These are phyloP conservation scores for Nakazawaea ernobii DNA, from an alignment of 805 yeast genomes.

Conservation along the genomic window DNA sequence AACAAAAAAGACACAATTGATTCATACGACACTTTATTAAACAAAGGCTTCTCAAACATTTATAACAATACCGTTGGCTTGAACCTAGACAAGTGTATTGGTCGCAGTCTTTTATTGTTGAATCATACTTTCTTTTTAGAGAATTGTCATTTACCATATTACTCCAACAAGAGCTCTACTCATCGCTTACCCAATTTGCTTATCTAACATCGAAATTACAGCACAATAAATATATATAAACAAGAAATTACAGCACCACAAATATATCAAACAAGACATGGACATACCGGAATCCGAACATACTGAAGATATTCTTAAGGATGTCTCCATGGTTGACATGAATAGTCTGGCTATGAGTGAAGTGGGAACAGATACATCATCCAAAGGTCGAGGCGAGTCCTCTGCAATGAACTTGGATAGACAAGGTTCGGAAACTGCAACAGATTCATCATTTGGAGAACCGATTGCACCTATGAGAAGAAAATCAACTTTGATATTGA, in stretches of 20 bases:
- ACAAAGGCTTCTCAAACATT: no score
- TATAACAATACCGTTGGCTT: no score
- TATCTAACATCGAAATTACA: neutral
- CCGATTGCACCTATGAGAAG: conserved; percentile 35
- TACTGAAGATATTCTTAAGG: conserved; percentile 18
- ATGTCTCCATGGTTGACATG: conserved; percentile 30
- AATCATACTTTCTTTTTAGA: no score
- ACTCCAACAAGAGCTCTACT: no score
- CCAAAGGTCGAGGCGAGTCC: neutral
- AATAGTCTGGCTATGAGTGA: conserved; percentile 7
- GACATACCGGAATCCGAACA: conserved; percentile 10
- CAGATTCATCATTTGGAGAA: conserved; percentile 9
- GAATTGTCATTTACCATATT: no score
- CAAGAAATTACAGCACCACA: neutral
- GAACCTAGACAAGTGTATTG: no score
- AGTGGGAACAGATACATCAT: neutral
- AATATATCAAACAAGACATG: neutral
- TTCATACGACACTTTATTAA: no score
- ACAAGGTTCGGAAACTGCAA: neutral
- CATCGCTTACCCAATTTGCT: no score
- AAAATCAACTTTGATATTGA: conserved; percentile 65
- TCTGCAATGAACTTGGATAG: conserved; percentile 14
- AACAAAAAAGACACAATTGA: no score
- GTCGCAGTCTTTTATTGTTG: no score
- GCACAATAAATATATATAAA: neutral